These are phyloP conservation scores for Tillandsia leiboldiana DNA, from an alignment of 176 grass and related monocot genomes.

Conservation along the genomic window DNA sequence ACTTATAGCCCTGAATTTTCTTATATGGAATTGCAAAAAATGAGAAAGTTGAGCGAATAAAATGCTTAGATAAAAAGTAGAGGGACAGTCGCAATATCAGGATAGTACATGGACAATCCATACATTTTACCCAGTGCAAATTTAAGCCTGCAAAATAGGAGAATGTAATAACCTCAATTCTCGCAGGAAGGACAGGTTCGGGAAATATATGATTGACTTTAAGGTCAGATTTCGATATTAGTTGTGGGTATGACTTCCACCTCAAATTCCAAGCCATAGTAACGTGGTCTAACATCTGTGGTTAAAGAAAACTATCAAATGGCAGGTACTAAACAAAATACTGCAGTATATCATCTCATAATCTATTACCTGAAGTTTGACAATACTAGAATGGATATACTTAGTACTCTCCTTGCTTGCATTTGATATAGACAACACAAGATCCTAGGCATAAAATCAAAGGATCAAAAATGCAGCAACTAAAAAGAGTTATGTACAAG, in stretches of 20 bases:
- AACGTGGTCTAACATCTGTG: constrained; percentile 88
- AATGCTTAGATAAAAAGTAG: not conserved
- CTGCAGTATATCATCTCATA: not conserved
- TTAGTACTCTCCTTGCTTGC: constrained; percentile 90
- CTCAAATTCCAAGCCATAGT: constrained; percentile 64
- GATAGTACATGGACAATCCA: no score
- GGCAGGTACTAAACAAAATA: not conserved
- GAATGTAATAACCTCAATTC: constrained; percentile 41
- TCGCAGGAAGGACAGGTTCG: constrained; percentile 44
- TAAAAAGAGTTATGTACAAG: not conserved
- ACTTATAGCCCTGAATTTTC: no score
- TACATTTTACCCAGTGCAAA: no score
- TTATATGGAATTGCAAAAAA: not conserved
- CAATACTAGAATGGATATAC: constrained; percentile 76
- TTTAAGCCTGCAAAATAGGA: not conserved
- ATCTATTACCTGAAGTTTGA: constrained; percentile 65
- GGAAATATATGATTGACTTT: constrained; percentile 25
- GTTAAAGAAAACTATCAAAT: constrained; percentile 14
- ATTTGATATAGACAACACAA: constrained; percentile 68
- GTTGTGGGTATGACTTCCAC: constrained; percentile 41
- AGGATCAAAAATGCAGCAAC: not conserved
- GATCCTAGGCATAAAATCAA: constrained; percentile 32
- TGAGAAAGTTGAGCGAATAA: not conserved
- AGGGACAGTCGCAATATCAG: no score
- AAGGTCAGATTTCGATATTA: constrained; percentile 24